Evolutionary conservation across 2,329 filamentous ascomycete genomes (phyloP), one percentile per base, ranked within the genome.

Genomic region (Aureobasidium sp.): DNA sequence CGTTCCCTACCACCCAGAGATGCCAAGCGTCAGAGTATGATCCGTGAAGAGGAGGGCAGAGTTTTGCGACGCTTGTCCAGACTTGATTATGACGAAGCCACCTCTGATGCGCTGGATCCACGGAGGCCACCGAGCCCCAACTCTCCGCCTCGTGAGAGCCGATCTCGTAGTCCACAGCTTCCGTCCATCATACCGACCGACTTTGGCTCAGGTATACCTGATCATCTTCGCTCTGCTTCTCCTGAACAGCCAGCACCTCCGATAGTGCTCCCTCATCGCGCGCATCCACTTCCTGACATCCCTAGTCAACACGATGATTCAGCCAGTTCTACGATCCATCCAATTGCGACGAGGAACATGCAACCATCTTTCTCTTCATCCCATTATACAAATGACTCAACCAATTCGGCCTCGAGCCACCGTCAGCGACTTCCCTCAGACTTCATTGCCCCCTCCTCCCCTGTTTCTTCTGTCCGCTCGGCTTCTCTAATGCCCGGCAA

Each of bases 21-120:
- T 1, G 29, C 27, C 20, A 46, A 41, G 15, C 44, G 57, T 1
- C 57, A 60, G 26, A 51, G 46, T 12, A 50, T 50, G 23, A 36
- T 41, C 23, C 57, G 57, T 7, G 44, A 50, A 32, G 57, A 60
- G 27, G 57, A 60, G 23, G 57, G 57, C 46, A 41, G 57, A 15
- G 46, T 60, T 3, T 17, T 60, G 26, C 44, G 57, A 15, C 57
- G 57, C 13, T 36, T 60, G 57, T 60, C 57, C 9, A 27, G 36
- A 46, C 57, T 39, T 17, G 57, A 51, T 26, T 50, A 37, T 17
- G 57, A 60, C 15, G 32, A 51, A 23, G 57, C 32, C 5, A 10
- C 29, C 13, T 15, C 41, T 2, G 15, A 58, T 6, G 42, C 12
- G 15, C 41, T 58, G 46, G 57, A 51, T 20, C 57, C 46, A 37